Percentiles rank a stretch among this genome's conserved stretches.
Conservation (phyloP, 176 grass and related monocot species). For the Carex cristatella region DNA sequence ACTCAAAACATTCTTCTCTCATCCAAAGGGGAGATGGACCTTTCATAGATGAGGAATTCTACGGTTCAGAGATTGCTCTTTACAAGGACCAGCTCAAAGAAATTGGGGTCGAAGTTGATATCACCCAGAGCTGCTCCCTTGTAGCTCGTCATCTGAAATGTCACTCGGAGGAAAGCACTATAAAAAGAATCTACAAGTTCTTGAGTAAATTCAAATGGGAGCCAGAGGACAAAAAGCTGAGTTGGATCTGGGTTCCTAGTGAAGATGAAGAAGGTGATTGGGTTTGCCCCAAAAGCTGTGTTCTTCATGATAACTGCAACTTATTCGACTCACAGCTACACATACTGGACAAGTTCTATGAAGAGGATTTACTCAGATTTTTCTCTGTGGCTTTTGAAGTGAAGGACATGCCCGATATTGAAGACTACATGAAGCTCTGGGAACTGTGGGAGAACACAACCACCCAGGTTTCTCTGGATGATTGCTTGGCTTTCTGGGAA, state of each 20-base stretch:
- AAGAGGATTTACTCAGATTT: slow-evolving; percentile 29
- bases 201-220: slow-evolving; percentile 37
- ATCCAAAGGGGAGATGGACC: slow-evolving; percentile 40
- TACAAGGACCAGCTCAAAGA: slow-evolving; percentile 29
- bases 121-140: slow-evolving; percentile 9
- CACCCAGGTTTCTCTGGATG: background rate
- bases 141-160: slow-evolving; percentile 35
- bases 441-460: slow-evolving; percentile 37
- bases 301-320: slow-evolving; percentile 36
- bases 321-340: slow-evolving; percentile 38
- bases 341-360: slow-evolving; percentile 54
- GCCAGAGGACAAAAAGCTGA: slow-evolving; percentile 4
- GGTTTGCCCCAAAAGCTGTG: slow-evolving; percentile 37
- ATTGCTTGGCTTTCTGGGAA: slow-evolving; percentile 53
- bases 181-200: slow-evolving; percentile 52
- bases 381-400: slow-evolving; percentile 39
- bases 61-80: slow-evolving; percentile 27
- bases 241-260: slow-evolving; percentile 62
- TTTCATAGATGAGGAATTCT: slow-evolving; percentile 65
- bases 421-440: slow-evolving; percentile 49
- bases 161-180: slow-evolving; percentile 34
- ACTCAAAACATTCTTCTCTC: slow-evolving; percentile 26
- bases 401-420: slow-evolving; percentile 17
- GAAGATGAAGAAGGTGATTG: slow-evolving; percentile 30
- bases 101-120: slow-evolving; percentile 48